Evolutionary conservation across 805 yeast species (phyloP), one percentile per base, ranked within the genome.

Genomic region (Wickerhamiella nectarea): DNA sequence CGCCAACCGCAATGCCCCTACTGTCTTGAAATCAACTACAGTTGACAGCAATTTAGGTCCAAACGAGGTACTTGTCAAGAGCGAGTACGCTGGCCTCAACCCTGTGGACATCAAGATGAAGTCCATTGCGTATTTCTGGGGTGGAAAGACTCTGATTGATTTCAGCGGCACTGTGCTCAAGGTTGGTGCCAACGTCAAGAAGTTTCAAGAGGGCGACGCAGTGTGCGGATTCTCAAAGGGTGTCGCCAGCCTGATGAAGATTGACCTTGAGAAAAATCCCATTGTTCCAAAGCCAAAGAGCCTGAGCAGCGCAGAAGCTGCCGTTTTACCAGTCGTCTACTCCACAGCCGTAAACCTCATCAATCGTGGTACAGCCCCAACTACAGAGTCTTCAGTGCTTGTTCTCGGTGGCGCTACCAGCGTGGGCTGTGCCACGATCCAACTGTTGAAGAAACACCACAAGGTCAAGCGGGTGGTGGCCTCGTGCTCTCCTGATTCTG

Each of bases 331-430:
- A 0, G 59, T 78, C 50, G 77, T 74, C 0, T 74, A 70, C 50
- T 74, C 75, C 14, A 78, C 91, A 4, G 87, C 89, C 1, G 66
- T 55, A 49, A 55, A 64, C 39, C 54, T 67, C 37, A 56, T 70
- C 21, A 55, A 56, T 5, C 47, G 53, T 4, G 64, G 65, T 47
- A 63, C 65, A 48, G 56, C 61, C 18, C 58, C 71, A 15, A 63
- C 62, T 6, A 26, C 18, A 4, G 38, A 25, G 15, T 22, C 46
- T 14, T 15, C 31, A n/a, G 71, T 80, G 3, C 65, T 81, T 36
- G 67, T 84, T 19, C 62, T 80, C 37, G 94, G 94, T 28, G 91
- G 81, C 22, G 76, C 80, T 10, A 78, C 93, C 1, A 60, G 80
- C 10, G 86, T 80, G 12, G 86, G 87, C 17, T 54, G 67, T 25